A percentile compares a stretch with the other conserved stretches of the same genome.
Evolutionary conservation across 805 yeast species (phyloP).

Genomic region (Schizosaccharomyces osmophilus): DNA sequence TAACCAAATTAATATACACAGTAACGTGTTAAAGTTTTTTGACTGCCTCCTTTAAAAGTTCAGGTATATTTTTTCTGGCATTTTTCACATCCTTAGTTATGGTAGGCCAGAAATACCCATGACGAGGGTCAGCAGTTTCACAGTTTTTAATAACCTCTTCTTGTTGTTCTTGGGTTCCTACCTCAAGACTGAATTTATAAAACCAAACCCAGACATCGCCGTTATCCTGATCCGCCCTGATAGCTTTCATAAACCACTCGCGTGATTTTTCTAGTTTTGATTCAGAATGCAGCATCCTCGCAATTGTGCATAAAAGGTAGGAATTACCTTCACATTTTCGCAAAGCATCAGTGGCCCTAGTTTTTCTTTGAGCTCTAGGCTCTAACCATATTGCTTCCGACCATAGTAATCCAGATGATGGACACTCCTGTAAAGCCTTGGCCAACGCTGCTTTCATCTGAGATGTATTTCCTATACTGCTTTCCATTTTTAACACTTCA

Average conservation of each 20-base stretch:
- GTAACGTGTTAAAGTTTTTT: background rate
- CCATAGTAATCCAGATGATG: constrained; percentile 43
- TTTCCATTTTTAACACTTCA: constrained; percentile 36
- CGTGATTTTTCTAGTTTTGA: constrained; percentile 39
- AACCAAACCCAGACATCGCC: constrained; percentile 65
- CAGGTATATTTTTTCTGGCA: constrained; percentile 18
- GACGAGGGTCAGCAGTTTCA: constrained; percentile 26
- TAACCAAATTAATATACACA: too few species aligned
- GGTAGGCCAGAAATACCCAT: constrained; percentile 36
- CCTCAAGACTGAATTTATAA: constrained; percentile 22
- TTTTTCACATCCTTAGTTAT: constrained; percentile 26
- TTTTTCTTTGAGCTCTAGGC: constrained; percentile 25
- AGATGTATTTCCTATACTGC: constrained; percentile 20
- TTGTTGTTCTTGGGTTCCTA: constrained; percentile 15
- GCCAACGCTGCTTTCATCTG: constrained; percentile 33
- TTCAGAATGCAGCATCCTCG: constrained; percentile 38
- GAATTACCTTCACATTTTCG: constrained; percentile 37
- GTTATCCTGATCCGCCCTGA: constrained; percentile 26
- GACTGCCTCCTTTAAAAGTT: constrained; percentile 18
- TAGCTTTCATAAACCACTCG: constrained; percentile 52
- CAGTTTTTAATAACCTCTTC: constrained; percentile 17
- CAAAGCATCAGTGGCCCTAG: constrained; percentile 47
- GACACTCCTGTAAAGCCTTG: constrained; percentile 33
- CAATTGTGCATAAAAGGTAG: constrained; percentile 36
- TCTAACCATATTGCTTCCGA: constrained; percentile 24